Evolutionary conservation across 306 rosid species (phyloP).

Genomic region (Vicia villosa): DNA sequence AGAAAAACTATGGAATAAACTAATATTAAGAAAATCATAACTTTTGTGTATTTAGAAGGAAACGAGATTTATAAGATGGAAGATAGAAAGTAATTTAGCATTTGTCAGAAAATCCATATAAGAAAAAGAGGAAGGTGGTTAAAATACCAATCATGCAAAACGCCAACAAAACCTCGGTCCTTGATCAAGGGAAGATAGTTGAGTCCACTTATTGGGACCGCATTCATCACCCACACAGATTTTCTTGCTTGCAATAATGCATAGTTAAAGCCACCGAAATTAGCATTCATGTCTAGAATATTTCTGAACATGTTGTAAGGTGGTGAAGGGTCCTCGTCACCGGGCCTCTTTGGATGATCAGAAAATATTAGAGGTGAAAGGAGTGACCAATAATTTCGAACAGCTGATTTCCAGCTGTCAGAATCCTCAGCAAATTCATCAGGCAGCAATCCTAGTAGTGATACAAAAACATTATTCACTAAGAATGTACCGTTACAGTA

Average conservation of each 20-base stretch:
- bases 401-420: constrained; percentile 66
- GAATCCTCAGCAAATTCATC: constrained; percentile 76
- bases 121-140: constrained; percentile 27
- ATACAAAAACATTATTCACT: constrained; percentile 11
- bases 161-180: constrained; percentile 87
- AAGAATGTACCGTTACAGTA: neutral
- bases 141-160: constrained; percentile 90
- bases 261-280: constrained; percentile 79
- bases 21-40: neutral
- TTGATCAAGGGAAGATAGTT: constrained; percentile 87
- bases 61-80: neutral
- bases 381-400: constrained; percentile 90
- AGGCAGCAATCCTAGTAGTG: constrained; percentile 58
- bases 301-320: constrained; percentile 97
- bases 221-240: constrained; percentile 98
- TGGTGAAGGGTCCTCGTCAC: constrained; percentile 94
- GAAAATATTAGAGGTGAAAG: constrained; percentile 91
- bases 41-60: neutral
- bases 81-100: constrained; percentile 8
- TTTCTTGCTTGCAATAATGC: constrained; percentile 83
- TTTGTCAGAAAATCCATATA: constrained; percentile 5
- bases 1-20: constrained; percentile 1
- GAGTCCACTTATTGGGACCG: constrained; percentile 70
- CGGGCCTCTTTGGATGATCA: constrained; percentile 97
- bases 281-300: constrained; percentile 94